Percentiles rank a stretch among this genome's conserved stretches.
phyloP scores from a whole-genome alignment of 495 filamentous ascomycete species.

The Xanthoparmelia taractica region DNA sequence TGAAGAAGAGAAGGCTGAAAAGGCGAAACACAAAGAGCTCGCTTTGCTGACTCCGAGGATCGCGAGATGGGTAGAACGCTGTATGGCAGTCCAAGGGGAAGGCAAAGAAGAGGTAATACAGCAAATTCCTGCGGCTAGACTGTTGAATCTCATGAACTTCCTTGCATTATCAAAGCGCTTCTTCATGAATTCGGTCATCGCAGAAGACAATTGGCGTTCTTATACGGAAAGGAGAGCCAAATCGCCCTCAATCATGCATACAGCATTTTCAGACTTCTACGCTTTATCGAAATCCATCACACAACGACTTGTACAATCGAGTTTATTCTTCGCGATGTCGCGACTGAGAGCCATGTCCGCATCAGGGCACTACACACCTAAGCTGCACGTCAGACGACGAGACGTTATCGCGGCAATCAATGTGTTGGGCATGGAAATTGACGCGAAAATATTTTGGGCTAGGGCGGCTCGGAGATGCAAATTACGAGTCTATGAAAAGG shows the following conservation, averaged over 20 bases:
- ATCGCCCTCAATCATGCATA: slow-evolving; percentile 56
- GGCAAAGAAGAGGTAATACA: slow-evolving; percentile 30
- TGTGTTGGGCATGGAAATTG: slow-evolving; percentile 41
- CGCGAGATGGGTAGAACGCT: slow-evolving; percentile 36
- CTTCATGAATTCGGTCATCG: slow-evolving; percentile 68
- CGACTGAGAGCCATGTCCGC: slow-evolving; percentile 40
- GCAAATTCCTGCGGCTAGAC: slow-evolving; percentile 42
- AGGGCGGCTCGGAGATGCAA: slow-evolving; percentile 50
- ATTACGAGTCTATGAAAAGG: slow-evolving; percentile 46
- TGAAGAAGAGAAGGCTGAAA: slow-evolving; percentile 48
- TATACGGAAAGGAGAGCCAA: slow-evolving; percentile 39
- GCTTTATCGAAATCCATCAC: slow-evolving; percentile 59
- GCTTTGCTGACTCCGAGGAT: slow-evolving; percentile 47
- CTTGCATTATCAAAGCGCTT: slow-evolving; percentile 54
- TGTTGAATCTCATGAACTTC: slow-evolving; percentile 56
- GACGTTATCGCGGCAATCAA: slow-evolving; percentile 63
- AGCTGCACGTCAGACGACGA: slow-evolving; percentile 38
- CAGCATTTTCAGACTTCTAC: slow-evolving; percentile 66
- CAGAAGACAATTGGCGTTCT: slow-evolving; percentile 59
- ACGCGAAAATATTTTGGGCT: slow-evolving; percentile 51
- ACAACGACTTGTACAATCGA: slow-evolving; percentile 56
- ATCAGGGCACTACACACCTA: slow-evolving; percentile 29
- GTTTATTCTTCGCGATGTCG: slow-evolving; percentile 59
- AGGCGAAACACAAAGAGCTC: slow-evolving; percentile 44
- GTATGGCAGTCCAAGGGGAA: slow-evolving; percentile 27